Base-by-base conservation (phyloP, 2,329 filamentous ascomycete genomes). In the Botryotinia calthae region DNA sequence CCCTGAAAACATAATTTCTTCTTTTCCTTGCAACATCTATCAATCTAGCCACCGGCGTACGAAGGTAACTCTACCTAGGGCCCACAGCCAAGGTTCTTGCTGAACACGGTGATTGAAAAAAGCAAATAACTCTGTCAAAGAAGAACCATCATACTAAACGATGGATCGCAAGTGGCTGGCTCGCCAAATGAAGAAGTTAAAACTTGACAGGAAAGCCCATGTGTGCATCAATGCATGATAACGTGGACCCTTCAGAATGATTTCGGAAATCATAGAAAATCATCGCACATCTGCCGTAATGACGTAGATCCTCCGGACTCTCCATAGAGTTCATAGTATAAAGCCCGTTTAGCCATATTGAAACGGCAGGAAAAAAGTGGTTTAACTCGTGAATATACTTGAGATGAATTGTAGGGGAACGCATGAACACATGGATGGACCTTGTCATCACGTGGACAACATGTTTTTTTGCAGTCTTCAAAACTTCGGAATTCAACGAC, bases 211-310 rank as follows among this genome's bases (percentile, higher is more conserved):
- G 70, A 67, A 59, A 42, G 28, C 28, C 70, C 70, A 59, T 72
- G 70, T 72, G 70, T 34, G 28, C 56, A 72, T 72, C 70, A 72
- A 72, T 72, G 70, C 70, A 67, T 58, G 66, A 67, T 46, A 66
- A 48, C 42, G 22, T 67, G 48, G 70, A 65, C 59, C 37, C n/a
- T 58, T 68, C 56, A 25, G 48, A 31, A 56, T 56, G 65, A 68
- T 28, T 56, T 56, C 37, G 37, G 48, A 68, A 28, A 68, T 68
- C 65, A 56, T 54, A 31, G 28, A 37, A 66, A 71, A 66, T 66
- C 28, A 58, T 67, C 48, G 62, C 62, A 48, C 51, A 72, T 72
- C 61, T 58, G 37, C 70, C 70, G 62, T 58, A 58, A 59, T 67
- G 70, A 67, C 62, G 70, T 67, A 72, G 70, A 72, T 72, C 70